Percentiles rank a stretch among this genome's conserved stretches.
phyloP scores from a whole-genome alignment of 2,329 filamentous ascomycete species.

The Sclerotinia trifoliorum region DNA sequence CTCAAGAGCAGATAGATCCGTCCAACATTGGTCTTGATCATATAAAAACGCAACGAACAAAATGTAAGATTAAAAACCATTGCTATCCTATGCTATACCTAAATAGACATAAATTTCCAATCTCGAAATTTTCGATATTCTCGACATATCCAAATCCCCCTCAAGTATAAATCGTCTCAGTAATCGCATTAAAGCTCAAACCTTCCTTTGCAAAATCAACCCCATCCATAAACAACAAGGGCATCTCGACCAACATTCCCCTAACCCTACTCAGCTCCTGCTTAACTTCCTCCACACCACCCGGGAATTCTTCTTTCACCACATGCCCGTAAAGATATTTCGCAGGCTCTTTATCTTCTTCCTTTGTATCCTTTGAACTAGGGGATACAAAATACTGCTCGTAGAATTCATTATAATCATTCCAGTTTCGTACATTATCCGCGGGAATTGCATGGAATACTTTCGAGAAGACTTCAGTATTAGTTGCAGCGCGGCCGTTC shows the following conservation, averaged over 20 bases:
- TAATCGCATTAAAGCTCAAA: conserved; percentile 67
- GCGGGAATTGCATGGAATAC: conserved; percentile 79
- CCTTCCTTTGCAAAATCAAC: conserved; percentile 84
- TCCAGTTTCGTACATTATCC: conserved; percentile 67
- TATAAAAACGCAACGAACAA: neutral
- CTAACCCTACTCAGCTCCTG: conserved; percentile 64
- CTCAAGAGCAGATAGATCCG: too few species aligned
- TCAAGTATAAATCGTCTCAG: conserved; percentile 68
- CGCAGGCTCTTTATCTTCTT: conserved; percentile 45
- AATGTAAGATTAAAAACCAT: neutral
- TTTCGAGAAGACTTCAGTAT: conserved; percentile 77
- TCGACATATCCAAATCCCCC: neutral
- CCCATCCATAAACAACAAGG: conserved; percentile 79
- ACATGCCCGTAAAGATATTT: conserved; percentile 85
- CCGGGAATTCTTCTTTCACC: conserved; percentile 72
- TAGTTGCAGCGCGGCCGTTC: conserved; percentile 68
- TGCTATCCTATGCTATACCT: neutral
- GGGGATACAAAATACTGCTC: conserved; percentile 62
- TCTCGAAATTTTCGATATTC: neutral
- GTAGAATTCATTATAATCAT: conserved; percentile 72
- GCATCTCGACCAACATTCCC: conserved; percentile 84
- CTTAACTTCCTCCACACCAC: conserved; percentile 72
- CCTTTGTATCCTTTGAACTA: conserved; percentile 45
- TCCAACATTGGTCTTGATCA: too few species aligned
- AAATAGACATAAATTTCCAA: neutral